Conservation (phyloP, 208 protist genomes). For the Borovskyia barvae region DNA sequence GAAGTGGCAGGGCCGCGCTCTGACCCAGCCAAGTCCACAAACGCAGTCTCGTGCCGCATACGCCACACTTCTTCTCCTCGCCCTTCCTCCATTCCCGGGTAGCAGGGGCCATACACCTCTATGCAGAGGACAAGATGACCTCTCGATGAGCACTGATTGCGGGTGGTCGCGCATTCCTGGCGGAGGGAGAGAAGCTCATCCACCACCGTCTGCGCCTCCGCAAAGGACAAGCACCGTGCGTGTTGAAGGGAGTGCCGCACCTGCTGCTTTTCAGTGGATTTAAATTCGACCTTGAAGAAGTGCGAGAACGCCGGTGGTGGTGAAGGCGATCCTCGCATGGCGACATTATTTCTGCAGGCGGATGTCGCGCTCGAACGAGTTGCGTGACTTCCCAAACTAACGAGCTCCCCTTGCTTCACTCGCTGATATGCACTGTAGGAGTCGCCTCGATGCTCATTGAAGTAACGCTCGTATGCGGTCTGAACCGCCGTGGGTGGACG, state of each 20-base stretch:
- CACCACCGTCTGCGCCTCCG: slow-evolving; percentile 29
- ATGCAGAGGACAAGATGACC: slow-evolving; percentile 45
- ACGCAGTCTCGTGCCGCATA: slow-evolving; percentile 37
- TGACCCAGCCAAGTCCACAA: slow-evolving; percentile 71
- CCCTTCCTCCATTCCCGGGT: neutral
- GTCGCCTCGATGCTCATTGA: slow-evolving; percentile 4
- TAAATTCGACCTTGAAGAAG: slow-evolving; percentile 33
- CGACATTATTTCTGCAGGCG: too few species aligned
- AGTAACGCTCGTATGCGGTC: slow-evolving; percentile 15
- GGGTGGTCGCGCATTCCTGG: slow-evolving; percentile 35
- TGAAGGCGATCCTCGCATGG: neutral
- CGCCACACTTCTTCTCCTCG: slow-evolving; percentile 3
- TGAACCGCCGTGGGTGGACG: slow-evolving; percentile 14
- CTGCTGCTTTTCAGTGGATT: slow-evolving; percentile 48
- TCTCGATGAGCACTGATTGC: slow-evolving; percentile 53
- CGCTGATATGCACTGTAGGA: neutral
- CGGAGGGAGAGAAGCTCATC: slow-evolving; percentile 35
- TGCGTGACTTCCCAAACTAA: neutral
- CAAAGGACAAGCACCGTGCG: slow-evolving; percentile 31
- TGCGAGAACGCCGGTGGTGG: neutral
- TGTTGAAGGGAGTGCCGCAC: slow-evolving; percentile 38
- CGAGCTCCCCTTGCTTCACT: neutral
- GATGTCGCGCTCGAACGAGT: neutral
- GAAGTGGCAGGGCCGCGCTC: too few species aligned
- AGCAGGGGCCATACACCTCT: slow-evolving; percentile 15